These are phyloP conservation scores for Claviceps lovelessii DNA, from an alignment of 2,329 filamentous ascomycete genomes.

Conservation along the genomic window DNA sequence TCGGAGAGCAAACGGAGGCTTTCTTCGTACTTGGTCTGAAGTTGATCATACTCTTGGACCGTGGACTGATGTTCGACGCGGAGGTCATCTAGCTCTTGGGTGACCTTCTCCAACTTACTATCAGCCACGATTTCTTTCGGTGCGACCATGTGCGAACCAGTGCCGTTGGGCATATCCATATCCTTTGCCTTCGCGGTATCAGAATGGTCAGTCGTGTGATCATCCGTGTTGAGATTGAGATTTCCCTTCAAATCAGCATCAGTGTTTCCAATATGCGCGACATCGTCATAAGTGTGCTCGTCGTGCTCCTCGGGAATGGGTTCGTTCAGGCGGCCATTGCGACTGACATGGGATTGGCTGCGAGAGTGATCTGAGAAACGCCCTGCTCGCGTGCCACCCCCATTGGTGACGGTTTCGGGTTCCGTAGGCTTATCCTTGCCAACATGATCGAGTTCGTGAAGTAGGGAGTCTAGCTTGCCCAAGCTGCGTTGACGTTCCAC, in stretches of 20 bases:
- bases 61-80: conserved; percentile 82
- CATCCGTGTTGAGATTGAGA: neutral
- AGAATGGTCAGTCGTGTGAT: neutral
- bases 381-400: conserved; percentile 26
- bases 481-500: conserved; percentile 90
- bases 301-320: conserved; percentile 41
- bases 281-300: conserved; percentile 31
- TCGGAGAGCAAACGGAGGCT: conserved; percentile 69
- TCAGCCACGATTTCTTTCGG: conserved; percentile 67
- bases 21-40: conserved; percentile 83
- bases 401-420: conserved; percentile 16
- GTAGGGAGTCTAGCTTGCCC: conserved; percentile 81
- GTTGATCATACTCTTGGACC: conserved; percentile 62
- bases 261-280: conserved; percentile 25
- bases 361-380: conserved; percentile 36
- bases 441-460: conserved; percentile 76
- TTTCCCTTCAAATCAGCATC: neutral
- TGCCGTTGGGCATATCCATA: conserved; percentile 25
- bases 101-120: conserved; percentile 84
- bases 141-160: conserved; percentile 51
- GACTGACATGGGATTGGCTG: conserved; percentile 39
- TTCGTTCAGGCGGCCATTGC: conserved; percentile 38
- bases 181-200: conserved; percentile 19
- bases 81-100: conserved; percentile 80
- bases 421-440: conserved; percentile 37